A percentile compares a stretch with the other conserved stretches of the same genome.
These are phyloP conservation scores for Talaromyces funiculosus DNA, from an alignment of 2,329 filamentous ascomycete species.

Conservation along the genomic window DNA sequence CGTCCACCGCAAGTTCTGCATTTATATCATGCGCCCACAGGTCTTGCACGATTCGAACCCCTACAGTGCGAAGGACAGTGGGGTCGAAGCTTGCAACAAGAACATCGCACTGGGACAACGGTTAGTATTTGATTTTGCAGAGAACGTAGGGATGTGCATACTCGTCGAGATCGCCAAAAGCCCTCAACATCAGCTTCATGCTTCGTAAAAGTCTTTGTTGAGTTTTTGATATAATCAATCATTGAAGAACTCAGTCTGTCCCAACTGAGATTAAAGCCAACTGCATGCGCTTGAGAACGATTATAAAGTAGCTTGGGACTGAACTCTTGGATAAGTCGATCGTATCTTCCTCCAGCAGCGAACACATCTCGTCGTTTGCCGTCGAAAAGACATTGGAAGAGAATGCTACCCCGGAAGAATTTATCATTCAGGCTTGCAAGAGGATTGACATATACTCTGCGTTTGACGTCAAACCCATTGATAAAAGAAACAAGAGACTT, in stretches of 20 bases:
- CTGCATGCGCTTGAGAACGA: slow-evolving; percentile 67
- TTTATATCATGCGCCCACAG: slow-evolving; percentile 82
- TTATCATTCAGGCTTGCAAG: slow-evolving; percentile 84
- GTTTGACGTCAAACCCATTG: slow-evolving; percentile 66
- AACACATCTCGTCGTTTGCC: slow-evolving; percentile 76
- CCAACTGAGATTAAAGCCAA: slow-evolving; percentile 88
- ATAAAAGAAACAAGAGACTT: slow-evolving; percentile 71
- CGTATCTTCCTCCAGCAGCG: slow-evolving; percentile 89
- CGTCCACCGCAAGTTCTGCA: slow-evolving; percentile 78
- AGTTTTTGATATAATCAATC: slow-evolving; percentile 45
- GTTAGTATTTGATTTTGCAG: slow-evolving; percentile 10
- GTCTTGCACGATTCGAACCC: slow-evolving; percentile 68
- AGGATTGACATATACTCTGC: slow-evolving; percentile 77
- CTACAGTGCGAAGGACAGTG: slow-evolving; percentile 65
- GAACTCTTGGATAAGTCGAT: slow-evolving; percentile 79
- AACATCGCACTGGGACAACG: slow-evolving; percentile 64
- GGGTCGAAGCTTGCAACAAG: slow-evolving; percentile 84
- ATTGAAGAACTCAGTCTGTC: slow-evolving; percentile 68
- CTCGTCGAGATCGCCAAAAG: slow-evolving; percentile 58
- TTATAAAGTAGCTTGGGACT: slow-evolving; percentile 61
- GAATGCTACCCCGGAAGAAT: slow-evolving; percentile 77
- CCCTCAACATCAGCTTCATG: slow-evolving; percentile 60
- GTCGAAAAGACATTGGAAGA: slow-evolving; percentile 90
- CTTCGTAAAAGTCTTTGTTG: slow-evolving; percentile 56
- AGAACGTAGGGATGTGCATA: slow-evolving; percentile 39